Conservation (phyloP, 306 rosid genomes). For the Prunus armeniaca region DNA sequence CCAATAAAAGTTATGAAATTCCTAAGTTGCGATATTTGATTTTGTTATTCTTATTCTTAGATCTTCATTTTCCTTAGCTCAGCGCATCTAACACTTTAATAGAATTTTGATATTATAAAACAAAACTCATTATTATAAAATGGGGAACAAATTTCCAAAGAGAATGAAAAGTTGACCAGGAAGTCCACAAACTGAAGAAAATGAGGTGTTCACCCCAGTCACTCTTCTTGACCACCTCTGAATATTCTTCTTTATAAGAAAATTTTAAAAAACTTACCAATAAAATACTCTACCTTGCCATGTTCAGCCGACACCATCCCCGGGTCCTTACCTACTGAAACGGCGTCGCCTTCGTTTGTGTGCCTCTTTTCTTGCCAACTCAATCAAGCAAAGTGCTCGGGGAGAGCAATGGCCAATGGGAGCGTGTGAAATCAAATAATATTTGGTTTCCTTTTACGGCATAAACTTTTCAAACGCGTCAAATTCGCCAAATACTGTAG, state of each 20-base stretch:
- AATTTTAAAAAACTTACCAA: neutral
- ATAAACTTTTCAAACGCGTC: constrained; percentile 3
- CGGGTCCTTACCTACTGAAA: too few relatives aligned
- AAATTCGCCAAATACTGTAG: neutral
- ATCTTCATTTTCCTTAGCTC: too few relatives aligned
- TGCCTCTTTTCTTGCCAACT: too few relatives aligned
- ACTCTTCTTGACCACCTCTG: neutral
- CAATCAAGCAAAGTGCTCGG: too few relatives aligned
- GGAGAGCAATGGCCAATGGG: too few relatives aligned
- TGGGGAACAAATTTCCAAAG: neutral
- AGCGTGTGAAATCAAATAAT: neutral
- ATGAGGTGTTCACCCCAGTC: neutral
- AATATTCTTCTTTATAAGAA: neutral
- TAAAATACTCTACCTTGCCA: neutral
- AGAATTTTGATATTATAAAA: too few relatives aligned
- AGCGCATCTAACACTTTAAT: too few relatives aligned
- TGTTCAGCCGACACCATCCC: too few relatives aligned
- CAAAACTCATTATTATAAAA: neutral
- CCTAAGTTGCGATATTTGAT: too few relatives aligned
- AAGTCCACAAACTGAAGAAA: neutral
- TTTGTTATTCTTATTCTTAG: too few relatives aligned
- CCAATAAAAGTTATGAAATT: too few relatives aligned
- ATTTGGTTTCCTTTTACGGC: constrained; percentile 7
- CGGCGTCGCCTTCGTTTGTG: too few relatives aligned
- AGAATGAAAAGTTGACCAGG: neutral